Evolutionary conservation across 176 grass and related monocot genomes (phyloP).

Genomic region (Coix lacrymajobi): DNA sequence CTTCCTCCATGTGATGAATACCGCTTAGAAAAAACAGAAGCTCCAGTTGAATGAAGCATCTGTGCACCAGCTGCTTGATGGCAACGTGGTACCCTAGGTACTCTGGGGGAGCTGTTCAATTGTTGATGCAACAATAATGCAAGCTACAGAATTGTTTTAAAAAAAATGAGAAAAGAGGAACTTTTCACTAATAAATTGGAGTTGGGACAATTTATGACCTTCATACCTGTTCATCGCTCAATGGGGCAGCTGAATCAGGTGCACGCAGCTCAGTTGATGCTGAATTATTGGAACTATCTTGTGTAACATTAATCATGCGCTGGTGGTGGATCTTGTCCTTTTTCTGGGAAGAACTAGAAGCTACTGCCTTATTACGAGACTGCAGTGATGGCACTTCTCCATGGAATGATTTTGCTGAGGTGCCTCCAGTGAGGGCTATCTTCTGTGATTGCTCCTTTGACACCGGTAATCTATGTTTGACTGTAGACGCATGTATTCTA

Average conservation of each 20-base stretch:
- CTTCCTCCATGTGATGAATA: slow-evolving; percentile 69
- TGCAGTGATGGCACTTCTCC: slow-evolving; percentile 45
- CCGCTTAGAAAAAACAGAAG: slow-evolving; percentile 72
- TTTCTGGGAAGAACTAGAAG: slow-evolving; percentile 62
- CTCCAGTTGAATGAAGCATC: slow-evolving; percentile 44
- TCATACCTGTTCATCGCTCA: slow-evolving; percentile 95
- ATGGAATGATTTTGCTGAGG: slow-evolving; percentile 31
- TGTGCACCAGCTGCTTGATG: slow-evolving; percentile 65
- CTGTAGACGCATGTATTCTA: slow-evolving; percentile 40
- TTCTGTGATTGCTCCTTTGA: slow-evolving; percentile 63
- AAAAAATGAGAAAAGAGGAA: slow-evolving; percentile 26
- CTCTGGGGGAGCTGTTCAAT: slow-evolving; percentile 98
- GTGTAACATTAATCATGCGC: slow-evolving; percentile 33
- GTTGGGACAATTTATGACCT: neutral
- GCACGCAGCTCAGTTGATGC: slow-evolving; percentile 31
- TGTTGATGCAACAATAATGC: slow-evolving; percentile 95
- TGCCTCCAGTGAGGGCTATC: slow-evolving; percentile 21
- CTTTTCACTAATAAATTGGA: neutral
- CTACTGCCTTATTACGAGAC: slow-evolving; percentile 51
- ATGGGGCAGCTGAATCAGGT: slow-evolving; percentile 47
- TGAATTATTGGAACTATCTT: slow-evolving; percentile 49
- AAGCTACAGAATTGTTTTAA: slow-evolving; percentile 57
- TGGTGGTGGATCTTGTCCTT: slow-evolving; percentile 66
- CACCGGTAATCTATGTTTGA: slow-evolving; percentile 46
- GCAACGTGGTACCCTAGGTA: slow-evolving; percentile 89